These are phyloP conservation scores for Prunus salicina DNA, from an alignment of 306 rosid genomes.

Conservation along the genomic window DNA sequence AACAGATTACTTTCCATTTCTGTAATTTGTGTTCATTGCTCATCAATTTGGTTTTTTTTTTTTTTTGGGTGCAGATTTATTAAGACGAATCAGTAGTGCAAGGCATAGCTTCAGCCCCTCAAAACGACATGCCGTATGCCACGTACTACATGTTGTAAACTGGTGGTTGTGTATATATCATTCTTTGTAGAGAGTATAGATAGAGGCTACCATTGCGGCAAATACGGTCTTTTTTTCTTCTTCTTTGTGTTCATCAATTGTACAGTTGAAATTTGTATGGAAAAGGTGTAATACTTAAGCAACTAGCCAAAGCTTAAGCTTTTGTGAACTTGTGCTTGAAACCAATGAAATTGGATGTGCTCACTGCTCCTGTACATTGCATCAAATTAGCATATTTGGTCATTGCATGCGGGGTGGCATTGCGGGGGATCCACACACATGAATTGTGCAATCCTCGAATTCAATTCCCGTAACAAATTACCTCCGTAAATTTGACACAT, in stretches of 20 bases:
- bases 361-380: neutral
- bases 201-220: neutral
- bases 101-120: neutral
- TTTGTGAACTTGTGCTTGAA: neutral
- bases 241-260: slow-evolving; percentile 16
- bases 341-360: neutral
- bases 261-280: slow-evolving; percentile 18
- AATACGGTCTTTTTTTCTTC: neutral
- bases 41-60: neutral
- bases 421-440: no score
- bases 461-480: no score
- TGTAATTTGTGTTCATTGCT: neutral
- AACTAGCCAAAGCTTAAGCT: slow-evolving; percentile 1
- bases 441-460: no score
- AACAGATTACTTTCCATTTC: neutral
- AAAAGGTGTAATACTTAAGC: neutral
- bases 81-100: slow-evolving; percentile 1
- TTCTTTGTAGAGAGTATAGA: neutral
- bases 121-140: slow-evolving; percentile 2
- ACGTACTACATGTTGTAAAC: neutral
- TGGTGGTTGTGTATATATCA: slow-evolving; percentile 6
- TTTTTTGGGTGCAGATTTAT: slow-evolving; percentile 5
- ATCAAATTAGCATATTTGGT: no score
- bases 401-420: no score
- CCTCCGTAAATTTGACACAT: no score